Evolutionary conservation across 1,284 basidiomycete species (phyloP).

Genomic region (Cryptococcus wingfieldii): DNA sequence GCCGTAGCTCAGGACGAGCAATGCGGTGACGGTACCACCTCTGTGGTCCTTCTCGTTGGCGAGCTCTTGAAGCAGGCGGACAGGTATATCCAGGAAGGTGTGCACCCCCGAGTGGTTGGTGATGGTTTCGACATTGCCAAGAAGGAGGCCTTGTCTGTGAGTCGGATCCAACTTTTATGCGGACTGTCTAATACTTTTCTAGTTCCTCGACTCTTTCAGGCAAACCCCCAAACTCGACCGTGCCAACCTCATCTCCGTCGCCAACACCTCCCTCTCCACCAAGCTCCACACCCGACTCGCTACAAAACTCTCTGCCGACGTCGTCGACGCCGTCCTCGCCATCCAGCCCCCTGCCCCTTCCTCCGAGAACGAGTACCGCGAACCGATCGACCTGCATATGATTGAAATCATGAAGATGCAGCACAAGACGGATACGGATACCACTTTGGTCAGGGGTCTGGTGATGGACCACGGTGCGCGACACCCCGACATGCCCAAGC

Average conservation of each 20-base stretch:
- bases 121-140: conserved; percentile 97
- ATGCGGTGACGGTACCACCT: conserved; percentile 97
- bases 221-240: conserved; percentile 74
- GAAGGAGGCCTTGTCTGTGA: conserved; percentile 80
- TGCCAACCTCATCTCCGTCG: conserved; percentile 85
- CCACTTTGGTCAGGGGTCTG: conserved; percentile 90
- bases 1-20: conserved; percentile 99
- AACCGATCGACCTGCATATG: conserved; percentile 99
- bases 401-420: conserved; percentile 99
- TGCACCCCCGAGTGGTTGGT: conserved; percentile 92
- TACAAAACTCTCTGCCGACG: conserved; percentile 78
- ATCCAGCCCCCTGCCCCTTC: conserved; percentile 68
- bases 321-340: conserved; percentile 91
- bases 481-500: conserved; percentile 99
- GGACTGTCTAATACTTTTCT: background rate
- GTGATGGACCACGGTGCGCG: conserved; percentile 88
- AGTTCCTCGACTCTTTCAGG: conserved; percentile 89
- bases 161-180: conserved; percentile 29
- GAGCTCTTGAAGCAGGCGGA: conserved; percentile 97
- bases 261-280: conserved; percentile 89
- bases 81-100: conserved; percentile 95
- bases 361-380: conserved; percentile 60
- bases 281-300: conserved; percentile 84
- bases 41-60: conserved; percentile 93
- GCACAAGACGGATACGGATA: conserved; percentile 95